phyloP scores from a whole-genome alignment of 371 early-diverging fungal genomes.

The Haplosporangium sp. region DNA sequence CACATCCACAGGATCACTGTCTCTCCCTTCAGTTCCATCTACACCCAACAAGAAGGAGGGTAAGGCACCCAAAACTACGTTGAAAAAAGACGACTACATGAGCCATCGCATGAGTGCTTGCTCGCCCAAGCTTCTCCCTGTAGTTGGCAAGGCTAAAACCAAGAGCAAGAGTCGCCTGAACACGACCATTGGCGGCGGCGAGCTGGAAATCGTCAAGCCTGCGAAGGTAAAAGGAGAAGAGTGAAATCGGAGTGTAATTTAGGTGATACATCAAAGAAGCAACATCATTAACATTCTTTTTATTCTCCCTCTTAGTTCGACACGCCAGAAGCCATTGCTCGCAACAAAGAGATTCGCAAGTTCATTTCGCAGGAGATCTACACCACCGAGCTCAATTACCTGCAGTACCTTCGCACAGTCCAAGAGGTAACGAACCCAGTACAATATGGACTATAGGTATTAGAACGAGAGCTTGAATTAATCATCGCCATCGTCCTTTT shows the following conservation, averaged over 20 bases:
- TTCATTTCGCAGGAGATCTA: constrained; percentile 55
- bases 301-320: constrained; percentile 33
- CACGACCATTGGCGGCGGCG: constrained; percentile 49
- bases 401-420: constrained; percentile 49
- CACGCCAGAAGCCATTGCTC: constrained; percentile 46
- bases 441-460: background rate
- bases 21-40: constrained; percentile 5
- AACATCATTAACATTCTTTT: background rate
- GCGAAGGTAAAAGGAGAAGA: constrained; percentile 42
- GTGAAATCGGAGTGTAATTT: background rate
- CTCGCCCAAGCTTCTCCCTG: constrained; percentile 30
- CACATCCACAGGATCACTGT: constrained; percentile 41
- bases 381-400: constrained; percentile 50
- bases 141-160: constrained; percentile 22
- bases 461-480: background rate
- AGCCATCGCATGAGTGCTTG: constrained; percentile 46
- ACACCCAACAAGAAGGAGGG: constrained; percentile 12
- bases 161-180: constrained; percentile 46
- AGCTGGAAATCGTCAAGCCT: constrained; percentile 43
- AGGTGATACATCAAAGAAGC: background rate
- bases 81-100: constrained; percentile 52
- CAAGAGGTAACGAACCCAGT: constrained; percentile 29
- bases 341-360: constrained; percentile 53
- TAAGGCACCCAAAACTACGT: constrained; percentile 9
- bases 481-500: background rate